phyloP scores from a whole-genome alignment of 2,329 filamentous ascomycete species.

The Plenodomus lindquistii region DNA sequence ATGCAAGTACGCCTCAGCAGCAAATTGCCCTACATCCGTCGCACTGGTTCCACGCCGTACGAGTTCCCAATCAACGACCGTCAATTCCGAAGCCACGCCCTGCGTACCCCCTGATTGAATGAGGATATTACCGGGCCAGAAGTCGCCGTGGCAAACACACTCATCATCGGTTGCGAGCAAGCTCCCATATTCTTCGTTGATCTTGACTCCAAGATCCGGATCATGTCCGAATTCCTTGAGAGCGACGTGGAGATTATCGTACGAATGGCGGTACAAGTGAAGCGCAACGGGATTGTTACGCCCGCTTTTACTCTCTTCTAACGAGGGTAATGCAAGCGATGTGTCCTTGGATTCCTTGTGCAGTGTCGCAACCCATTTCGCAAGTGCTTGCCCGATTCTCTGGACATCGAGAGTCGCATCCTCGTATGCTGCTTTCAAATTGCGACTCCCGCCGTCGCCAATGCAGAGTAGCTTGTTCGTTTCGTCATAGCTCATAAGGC shows the following conservation, averaged over 20 bases:
- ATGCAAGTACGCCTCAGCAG: constrained; percentile 43
- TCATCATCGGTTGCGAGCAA: constrained; percentile 33
- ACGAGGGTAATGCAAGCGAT: constrained; percentile 10
- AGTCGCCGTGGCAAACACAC: constrained; percentile 45
- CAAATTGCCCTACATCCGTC: constrained; percentile 45
- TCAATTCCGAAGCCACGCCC: constrained; percentile 19
- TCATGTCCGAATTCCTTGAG: constrained; percentile 30
- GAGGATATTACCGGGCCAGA: constrained; percentile 46
- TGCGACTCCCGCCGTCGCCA: constrained; percentile 33
- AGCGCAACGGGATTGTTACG: constrained; percentile 36
- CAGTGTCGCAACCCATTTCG: constrained; percentile 38
- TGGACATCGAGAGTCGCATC: constrained; percentile 21
- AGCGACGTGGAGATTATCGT: constrained; percentile 27
- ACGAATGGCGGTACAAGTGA: constrained; percentile 34
- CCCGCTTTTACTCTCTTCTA: neutral
- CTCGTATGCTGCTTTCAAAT: constrained; percentile 40
- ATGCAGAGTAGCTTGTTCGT: constrained; percentile 34
- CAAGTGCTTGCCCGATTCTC: constrained; percentile 29
- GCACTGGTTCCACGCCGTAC: constrained; percentile 37
- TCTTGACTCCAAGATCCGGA: constrained; percentile 21
- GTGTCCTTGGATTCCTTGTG: constrained; percentile 21
- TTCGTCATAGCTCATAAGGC: constrained; percentile 27
- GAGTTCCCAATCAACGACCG: constrained; percentile 45
- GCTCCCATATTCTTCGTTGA: constrained; percentile 36
- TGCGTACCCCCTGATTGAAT: neutral